Evolutionary conservation across 306 rosid genomes (phyloP).

Genomic region (Crotalaria pallida): DNA sequence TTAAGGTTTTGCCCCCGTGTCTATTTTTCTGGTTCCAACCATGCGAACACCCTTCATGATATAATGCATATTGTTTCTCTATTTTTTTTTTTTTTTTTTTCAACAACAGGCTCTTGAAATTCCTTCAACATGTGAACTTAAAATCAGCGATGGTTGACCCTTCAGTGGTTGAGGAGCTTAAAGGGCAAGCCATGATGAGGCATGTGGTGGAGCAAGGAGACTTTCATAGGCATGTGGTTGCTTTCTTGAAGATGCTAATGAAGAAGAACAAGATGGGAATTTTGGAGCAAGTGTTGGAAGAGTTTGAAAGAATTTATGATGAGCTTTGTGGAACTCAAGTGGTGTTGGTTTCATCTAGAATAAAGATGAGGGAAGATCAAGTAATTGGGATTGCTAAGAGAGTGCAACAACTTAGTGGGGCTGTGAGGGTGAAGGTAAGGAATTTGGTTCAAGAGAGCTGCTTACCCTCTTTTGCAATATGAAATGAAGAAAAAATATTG

Average conservation of each 20-base stretch:
- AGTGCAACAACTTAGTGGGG: conserved; percentile 45
- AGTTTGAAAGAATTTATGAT: conserved; percentile 65
- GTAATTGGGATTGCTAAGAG: conserved; percentile 45
- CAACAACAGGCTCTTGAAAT: conserved; percentile 31
- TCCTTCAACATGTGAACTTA: conserved; percentile 30
- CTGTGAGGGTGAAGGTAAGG: conserved; percentile 48
- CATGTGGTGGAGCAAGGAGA: conserved; percentile 32
- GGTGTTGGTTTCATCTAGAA: conserved; percentile 48
- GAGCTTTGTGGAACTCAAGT: conserved; percentile 53
- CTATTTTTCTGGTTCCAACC: too few species aligned
- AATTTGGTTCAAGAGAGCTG: conserved; percentile 31
- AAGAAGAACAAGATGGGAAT: conserved; percentile 49
- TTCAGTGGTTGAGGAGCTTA: conserved; percentile 23
- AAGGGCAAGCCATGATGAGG: conserved; percentile 35
- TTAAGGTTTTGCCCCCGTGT: too few species aligned
- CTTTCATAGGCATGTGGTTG: conserved; percentile 54
- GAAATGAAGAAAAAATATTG: background rate
- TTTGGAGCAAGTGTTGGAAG: conserved; percentile 48
- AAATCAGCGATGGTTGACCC: conserved; percentile 12
- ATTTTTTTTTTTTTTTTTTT: too few species aligned
- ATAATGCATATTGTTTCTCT: too few species aligned
- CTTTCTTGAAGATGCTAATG: conserved; percentile 53
- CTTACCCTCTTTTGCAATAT: conserved; percentile 20
- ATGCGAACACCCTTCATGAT: too few species aligned
- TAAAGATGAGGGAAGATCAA: conserved; percentile 36